Conservation (phyloP, 306 rosid species). For the Prunus armeniaca region DNA sequence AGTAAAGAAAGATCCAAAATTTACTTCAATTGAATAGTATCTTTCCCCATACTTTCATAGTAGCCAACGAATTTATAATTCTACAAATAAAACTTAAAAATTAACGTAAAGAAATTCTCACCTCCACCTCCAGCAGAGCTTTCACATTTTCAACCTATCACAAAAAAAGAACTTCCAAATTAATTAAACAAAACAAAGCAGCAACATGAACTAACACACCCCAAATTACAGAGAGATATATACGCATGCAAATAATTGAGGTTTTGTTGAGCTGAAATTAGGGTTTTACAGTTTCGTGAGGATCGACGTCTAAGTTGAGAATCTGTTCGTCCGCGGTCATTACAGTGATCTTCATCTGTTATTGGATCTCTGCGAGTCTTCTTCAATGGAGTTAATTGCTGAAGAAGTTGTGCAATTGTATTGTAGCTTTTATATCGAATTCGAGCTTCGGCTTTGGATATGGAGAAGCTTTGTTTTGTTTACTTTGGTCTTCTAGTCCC, state of each 20-base stretch:
- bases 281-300: slow-evolving; percentile 78
- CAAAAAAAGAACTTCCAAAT: not conserved
- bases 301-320: slow-evolving; percentile 75
- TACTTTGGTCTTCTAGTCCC: not conserved
- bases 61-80: not conserved
- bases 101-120: slow-evolving; percentile 21
- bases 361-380: slow-evolving; percentile 1
- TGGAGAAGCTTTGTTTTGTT: not conserved
- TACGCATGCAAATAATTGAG: not conserved
- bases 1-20: slow-evolving; percentile 4
- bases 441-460: not conserved
- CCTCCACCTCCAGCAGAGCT: slow-evolving; percentile 96
- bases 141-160: slow-evolving; percentile 83
- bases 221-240: not conserved
- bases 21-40: not conserved
- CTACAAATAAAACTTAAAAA: not conserved
- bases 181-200: slow-evolving; percentile 7
- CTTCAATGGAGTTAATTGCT: not conserved
- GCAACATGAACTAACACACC: not conserved
- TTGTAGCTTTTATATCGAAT: not conserved
- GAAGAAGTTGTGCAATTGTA: not conserved
- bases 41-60: not conserved
- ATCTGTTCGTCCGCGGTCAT: slow-evolving; percentile 88
- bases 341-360: slow-evolving; percentile 81
- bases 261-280: not conserved